phyloP scores from a whole-genome alignment of 2,329 filamentous ascomycete species.

The Berkeleyomyces rouxiae region DNA sequence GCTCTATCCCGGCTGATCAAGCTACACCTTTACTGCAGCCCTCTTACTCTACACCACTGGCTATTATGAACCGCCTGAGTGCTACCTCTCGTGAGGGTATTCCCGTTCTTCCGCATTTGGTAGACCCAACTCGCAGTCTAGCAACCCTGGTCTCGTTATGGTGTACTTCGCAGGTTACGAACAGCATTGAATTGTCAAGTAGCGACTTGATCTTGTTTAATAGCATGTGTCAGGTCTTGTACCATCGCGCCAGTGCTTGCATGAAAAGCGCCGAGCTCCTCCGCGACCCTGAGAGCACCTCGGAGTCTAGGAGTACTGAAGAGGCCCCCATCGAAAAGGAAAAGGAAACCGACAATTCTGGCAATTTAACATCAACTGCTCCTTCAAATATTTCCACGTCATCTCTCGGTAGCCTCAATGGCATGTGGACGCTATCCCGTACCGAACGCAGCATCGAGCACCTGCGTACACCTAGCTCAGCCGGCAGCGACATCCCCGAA shows the following conservation, averaged over 20 bases:
- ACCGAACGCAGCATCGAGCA: constrained; percentile 18
- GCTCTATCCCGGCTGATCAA: constrained; percentile 60
- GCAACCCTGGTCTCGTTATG: constrained; percentile 70
- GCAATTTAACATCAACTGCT: not conserved
- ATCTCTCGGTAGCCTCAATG: constrained; percentile 1
- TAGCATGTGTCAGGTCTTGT: constrained; percentile 31
- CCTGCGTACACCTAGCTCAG: constrained; percentile 30
- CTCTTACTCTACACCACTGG: constrained; percentile 81
- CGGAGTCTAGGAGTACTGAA: not conserved
- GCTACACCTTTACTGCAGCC: constrained; percentile 30
- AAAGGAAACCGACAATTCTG: constrained; percentile 20
- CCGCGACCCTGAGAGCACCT: constrained; percentile 18
- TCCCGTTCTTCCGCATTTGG: constrained; percentile 78
- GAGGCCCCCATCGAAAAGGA: constrained; percentile 9
- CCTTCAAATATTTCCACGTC: constrained; percentile 17
- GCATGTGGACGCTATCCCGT: constrained; percentile 14
- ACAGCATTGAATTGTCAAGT: constrained; percentile 22
- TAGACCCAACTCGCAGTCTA: constrained; percentile 75
- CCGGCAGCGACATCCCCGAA: constrained; percentile 30
- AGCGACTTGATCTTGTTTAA: constrained; percentile 39
- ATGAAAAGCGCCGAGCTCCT: constrained; percentile 31
- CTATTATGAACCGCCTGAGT: constrained; percentile 70
- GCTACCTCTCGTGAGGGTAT: constrained; percentile 77
- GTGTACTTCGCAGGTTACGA: constrained; percentile 38
- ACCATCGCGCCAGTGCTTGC: constrained; percentile 35